Evolutionary conservation across 1,284 basidiomycete genomes (phyloP), one percentile per base, ranked within the genome.

Genomic region (Cyathus pygmaeus): DNA sequence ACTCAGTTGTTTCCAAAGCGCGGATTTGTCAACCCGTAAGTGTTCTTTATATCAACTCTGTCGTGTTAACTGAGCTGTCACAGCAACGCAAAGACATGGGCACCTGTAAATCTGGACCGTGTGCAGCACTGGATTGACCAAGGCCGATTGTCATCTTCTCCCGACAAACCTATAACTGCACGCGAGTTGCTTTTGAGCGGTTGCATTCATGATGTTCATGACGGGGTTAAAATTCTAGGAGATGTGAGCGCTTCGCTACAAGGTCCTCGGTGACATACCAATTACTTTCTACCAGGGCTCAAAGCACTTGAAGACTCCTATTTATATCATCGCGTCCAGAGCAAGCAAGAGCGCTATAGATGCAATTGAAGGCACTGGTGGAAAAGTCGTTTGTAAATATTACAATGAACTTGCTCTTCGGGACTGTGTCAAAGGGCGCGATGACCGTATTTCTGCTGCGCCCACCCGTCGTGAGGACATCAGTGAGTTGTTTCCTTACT

Each of bases 1-100:
- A 91, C 91, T n/a, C 91, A 95, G 67, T 83, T 91, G 51, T 94
- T 96, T 74, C 97, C 97, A 10, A 99, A 99, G 83, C 87, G 90
- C 52, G 97, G 97, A 50, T 99, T 99, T 76, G 87, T 90, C 62
- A 99, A 98, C 80, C 87, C 89, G 96, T 96, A 71, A 73, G 94
- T 85, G 3, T 44, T 46, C 24, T 19, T 39, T 44, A 61, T 61
- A 39, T 15, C 30, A 55, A 63, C 36, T 64, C 55, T 39, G 36
- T 46, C 33, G 15, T 36, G 33, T 15, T 36, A 36, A 36, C 15
- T 9, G 33, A 27, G 39, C 49, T 50, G 59, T 15, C 23, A 21
- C 19, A 94, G 94, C 57, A 91, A 87, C 60, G 84, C 81, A 55
- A 91, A 91, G 74, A 89, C 83, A 3, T 97, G 87, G 80, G 93